These are phyloP conservation scores for Ganoderma lingzhi DNA, from an alignment of 1,284 basidiomycete species.

Conservation along the genomic window DNA sequence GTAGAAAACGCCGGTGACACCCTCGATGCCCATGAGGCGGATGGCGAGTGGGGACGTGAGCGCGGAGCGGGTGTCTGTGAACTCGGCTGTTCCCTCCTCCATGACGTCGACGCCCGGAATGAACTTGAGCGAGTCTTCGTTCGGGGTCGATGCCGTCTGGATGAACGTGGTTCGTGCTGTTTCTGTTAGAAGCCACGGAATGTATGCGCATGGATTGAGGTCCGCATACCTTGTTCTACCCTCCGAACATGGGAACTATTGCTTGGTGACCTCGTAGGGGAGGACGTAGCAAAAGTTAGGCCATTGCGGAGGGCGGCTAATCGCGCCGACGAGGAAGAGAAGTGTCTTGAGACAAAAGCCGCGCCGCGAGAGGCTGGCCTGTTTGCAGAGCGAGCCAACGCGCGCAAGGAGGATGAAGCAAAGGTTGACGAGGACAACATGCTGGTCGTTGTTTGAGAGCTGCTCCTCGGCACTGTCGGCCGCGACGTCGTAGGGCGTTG, in stretches of 20 bases:
- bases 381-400: slow-evolving; percentile 18
- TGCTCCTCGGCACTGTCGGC: not conserved
- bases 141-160: slow-evolving; percentile 96
- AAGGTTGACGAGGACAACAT: slow-evolving; percentile 33
- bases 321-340: slow-evolving; percentile 35
- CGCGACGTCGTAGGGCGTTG: not conserved
- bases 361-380: not conserved
- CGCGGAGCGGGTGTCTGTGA: slow-evolving; percentile 88
- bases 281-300: slow-evolving; percentile 47
- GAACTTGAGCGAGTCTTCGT: slow-evolving; percentile 98
- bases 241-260: slow-evolving; percentile 20
- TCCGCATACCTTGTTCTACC: slow-evolving; percentile 35
- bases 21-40: slow-evolving; percentile 92
- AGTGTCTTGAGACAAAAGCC: slow-evolving; percentile 18
- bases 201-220: not conserved
- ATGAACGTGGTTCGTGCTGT: slow-evolving; percentile 94
- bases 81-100: slow-evolving; percentile 85
- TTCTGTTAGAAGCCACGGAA: not conserved
- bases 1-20: slow-evolving; percentile 90
- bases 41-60: slow-evolving; percentile 92
- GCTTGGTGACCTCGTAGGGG: slow-evolving; percentile 39
- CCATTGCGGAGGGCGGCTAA: slow-evolving; percentile 43
- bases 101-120: slow-evolving; percentile 94
- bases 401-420: slow-evolving; percentile 33
- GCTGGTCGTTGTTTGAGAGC: slow-evolving; percentile 19